Base-by-base conservation (phyloP, 495 filamentous ascomycete species). In the Podospora sp. region DNA sequence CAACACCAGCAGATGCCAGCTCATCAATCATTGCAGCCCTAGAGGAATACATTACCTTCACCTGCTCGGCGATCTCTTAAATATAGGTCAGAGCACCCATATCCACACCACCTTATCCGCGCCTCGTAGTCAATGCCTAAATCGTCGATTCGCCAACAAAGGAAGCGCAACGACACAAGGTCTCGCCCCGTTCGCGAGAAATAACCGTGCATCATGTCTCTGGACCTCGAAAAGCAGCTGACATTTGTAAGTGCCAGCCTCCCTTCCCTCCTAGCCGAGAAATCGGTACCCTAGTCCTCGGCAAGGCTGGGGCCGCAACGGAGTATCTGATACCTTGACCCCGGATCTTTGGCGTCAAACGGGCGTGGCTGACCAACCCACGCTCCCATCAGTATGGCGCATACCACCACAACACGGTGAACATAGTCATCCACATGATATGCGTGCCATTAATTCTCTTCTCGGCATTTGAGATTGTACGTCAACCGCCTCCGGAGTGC, bases 391-490 rank as follows among this genome's bases (percentile, higher is more conserved):
- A 97, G 95, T 99, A 99, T 85, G 94, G 95, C 72, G 87, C 92
- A 29, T 97, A 99, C 77, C 95, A 99, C 77, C 89, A 91, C 76
- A 90, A 97, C 79, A 82, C 87, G 9, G 91, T 96, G 73, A 99
- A 99, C 73, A 81, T 97, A 62, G 85, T 86, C 24, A 97, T 99
- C 71, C 95, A 99, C 76, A 89, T 97, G 72, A 83, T 88, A 25
- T 97, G 92, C 75, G 94, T 99, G 9, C 95, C 95, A 0, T 73
- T 91, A 36, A 86, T 99, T 50, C 80, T 97, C 63, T 88, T 96
- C 69, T 92, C 92, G 1, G 86, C 81, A 2, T 89, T 97, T 68
- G 83, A 93, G 51, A 74, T 97, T 69, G 94, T 97, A 89, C 57
- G 78, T 72, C 58, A 35, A 21, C 27, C 25, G 53, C 50, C 14